Conservation (phyloP, 2,329 filamentous ascomycete species). For the Arachnomyces sp. region DNA sequence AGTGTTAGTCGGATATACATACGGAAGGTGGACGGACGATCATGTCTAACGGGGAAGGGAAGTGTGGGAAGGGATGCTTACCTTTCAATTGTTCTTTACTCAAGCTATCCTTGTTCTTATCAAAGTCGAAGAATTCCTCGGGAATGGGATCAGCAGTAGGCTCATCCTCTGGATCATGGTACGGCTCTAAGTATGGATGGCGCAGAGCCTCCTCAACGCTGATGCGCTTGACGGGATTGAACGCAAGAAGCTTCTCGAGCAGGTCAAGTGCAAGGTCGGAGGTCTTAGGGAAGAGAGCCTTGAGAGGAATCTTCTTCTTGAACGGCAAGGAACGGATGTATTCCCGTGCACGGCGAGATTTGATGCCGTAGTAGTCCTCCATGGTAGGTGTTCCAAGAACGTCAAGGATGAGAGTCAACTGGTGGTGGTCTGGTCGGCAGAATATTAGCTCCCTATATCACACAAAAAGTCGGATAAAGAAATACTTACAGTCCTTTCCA, state of each 20-base stretch:
- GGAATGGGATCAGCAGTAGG: conserved; percentile 93
- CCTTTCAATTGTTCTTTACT: conserved; percentile 98
- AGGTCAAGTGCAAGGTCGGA: conserved; percentile 92
- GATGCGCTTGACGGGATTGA: conserved; percentile 98
- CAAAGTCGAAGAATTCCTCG: conserved; percentile 99
- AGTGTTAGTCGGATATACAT: conserved; percentile 14
- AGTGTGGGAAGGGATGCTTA: conserved; percentile 28
- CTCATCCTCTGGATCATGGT: conserved; percentile 98
- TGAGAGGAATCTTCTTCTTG: conserved; percentile 99
- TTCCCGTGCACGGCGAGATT: conserved; percentile 90
- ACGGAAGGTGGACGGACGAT: conserved; percentile 3
- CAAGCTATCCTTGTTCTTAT: conserved; percentile 98
- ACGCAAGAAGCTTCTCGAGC: conserved; percentile 89
- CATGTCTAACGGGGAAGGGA: neutral
- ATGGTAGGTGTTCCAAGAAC: conserved; percentile 97
- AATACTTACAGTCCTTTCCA: conserved; percentile 83
- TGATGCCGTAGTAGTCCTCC: conserved; percentile 99
- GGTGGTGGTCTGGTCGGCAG: conserved; percentile 72
- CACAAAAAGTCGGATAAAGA: conserved; percentile 1
- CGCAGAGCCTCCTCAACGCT: conserved; percentile 95
- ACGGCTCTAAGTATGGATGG: conserved; percentile 96
- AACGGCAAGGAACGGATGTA: conserved; percentile 97
- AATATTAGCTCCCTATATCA: conserved; percentile 11
- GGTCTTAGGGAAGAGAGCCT: conserved; percentile 96
- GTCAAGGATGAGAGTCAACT: conserved; percentile 92